Conservation (phyloP, 139 green algal genomes). For the Picochlorum sp. region DNA sequence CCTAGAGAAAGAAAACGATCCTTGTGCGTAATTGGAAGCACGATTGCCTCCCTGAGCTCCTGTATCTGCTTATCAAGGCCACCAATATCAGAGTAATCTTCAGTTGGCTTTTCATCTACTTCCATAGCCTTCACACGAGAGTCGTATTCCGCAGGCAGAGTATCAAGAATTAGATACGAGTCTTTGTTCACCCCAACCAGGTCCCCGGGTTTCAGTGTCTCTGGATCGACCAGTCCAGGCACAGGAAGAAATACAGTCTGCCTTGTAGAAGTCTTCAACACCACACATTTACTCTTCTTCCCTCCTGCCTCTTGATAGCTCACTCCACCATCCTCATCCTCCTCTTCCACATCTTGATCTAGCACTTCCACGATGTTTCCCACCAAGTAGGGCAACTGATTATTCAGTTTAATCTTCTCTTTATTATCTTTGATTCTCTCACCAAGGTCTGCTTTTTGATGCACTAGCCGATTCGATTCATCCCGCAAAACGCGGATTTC, state of each 20-base stretch:
- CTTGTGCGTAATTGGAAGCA: constrained; percentile 96
- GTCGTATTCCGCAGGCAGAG: constrained; percentile 96
- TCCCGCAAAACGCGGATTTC: constrained; percentile 96
- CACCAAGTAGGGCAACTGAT: constrained; percentile 98
- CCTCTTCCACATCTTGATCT: constrained; percentile 82
- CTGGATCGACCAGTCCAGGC: constrained; percentile 88
- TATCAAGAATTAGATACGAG: constrained; percentile 96
- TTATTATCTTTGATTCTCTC: constrained; percentile 86
- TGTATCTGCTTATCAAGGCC: constrained; percentile 96
- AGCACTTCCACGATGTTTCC: constrained; percentile 95
- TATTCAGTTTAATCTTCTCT: constrained; percentile 99
- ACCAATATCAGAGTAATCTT: constrained; percentile 98
- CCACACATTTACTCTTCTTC: constrained; percentile 87
- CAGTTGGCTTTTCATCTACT: constrained; percentile 96
- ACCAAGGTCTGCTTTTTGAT: constrained; percentile 66
- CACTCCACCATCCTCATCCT: constrained; percentile 41
- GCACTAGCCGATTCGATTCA: constrained; percentile 69
- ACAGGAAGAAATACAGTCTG: constrained; percentile 98
- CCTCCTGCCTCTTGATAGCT: constrained; percentile 78
- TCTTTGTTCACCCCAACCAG: constrained; percentile 99
- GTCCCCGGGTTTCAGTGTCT: constrained; percentile 74
- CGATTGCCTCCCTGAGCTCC: constrained; percentile 95
- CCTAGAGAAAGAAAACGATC: constrained; percentile 85
- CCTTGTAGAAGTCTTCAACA: constrained; percentile 95
- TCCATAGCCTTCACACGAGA: constrained; percentile 67